These are phyloP conservation scores for Colletotrichum sp. DNA, from an alignment of 2,329 filamentous ascomycete species.

Conservation along the genomic window DNA sequence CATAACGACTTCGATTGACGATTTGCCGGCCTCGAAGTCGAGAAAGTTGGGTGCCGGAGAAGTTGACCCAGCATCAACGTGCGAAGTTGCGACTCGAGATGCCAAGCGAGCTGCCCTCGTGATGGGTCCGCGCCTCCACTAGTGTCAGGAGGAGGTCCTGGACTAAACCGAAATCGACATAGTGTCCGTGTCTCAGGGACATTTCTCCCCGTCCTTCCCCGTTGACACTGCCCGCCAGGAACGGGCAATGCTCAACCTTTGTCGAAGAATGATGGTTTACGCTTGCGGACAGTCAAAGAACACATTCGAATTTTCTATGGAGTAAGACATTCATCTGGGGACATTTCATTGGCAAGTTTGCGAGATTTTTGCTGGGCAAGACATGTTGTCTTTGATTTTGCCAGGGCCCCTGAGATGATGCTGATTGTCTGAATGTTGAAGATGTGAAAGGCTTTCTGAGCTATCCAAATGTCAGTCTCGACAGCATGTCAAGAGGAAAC, in stretches of 20 bases:
- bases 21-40: background rate
- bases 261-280: background rate
- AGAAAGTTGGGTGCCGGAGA: background rate
- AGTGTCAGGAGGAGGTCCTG: background rate
- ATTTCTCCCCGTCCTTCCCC: slow-evolving; percentile 2
- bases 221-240: background rate
- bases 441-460: background rate
- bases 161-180: background rate
- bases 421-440: background rate
- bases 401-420: background rate
- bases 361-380: background rate
- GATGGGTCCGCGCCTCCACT: background rate
- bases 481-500: background rate
- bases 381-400: background rate
- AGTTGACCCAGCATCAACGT: background rate
- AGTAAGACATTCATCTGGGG: background rate
- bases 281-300: background rate
- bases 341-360: background rate
- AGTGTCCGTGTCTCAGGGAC: background rate
- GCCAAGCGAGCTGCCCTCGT: background rate
- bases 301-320: background rate
- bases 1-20: background rate
- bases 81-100: background rate
- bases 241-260: background rate
- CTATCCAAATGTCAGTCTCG: background rate